These are phyloP conservation scores for Dispira parvispora DNA, from an alignment of 192 early-diverging fungal species.

Conservation along the genomic window DNA sequence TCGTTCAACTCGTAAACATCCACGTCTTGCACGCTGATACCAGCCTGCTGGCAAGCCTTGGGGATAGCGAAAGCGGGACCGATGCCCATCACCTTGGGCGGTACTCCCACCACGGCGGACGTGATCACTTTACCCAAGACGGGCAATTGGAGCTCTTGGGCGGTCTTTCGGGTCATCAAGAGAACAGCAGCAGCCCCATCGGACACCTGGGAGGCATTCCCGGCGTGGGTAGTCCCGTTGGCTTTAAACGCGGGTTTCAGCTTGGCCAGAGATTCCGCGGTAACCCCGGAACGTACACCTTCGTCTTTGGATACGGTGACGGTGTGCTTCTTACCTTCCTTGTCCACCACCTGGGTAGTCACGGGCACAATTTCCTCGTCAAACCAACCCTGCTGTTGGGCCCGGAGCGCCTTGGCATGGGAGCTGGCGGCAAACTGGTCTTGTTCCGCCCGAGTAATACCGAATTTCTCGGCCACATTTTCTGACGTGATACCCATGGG, in stretches of 20 bases:
- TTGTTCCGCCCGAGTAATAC: constrained; percentile 71
- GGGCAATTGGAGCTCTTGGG: constrained; percentile 69
- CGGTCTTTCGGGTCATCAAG: constrained; percentile 84
- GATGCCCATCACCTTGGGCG: constrained; percentile 90
- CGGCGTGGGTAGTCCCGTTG: constrained; percentile 78
- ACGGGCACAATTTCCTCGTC: constrained; percentile 83
- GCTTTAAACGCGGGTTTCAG: constrained; percentile 76
- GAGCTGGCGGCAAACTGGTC: constrained; percentile 78
- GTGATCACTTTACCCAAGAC: constrained; percentile 76
- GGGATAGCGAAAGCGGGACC: constrained; percentile 94
- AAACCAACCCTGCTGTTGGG: constrained; percentile 83
- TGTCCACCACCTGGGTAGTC: constrained; percentile 50
- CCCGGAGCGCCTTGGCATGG: constrained; percentile 64
- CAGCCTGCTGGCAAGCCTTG: constrained; percentile 60
- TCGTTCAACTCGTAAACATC: constrained; percentile 92
- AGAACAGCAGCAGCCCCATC: constrained; percentile 95
- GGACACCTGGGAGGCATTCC: constrained; percentile 93
- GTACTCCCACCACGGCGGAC: constrained; percentile 78
- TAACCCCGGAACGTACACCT: constrained; percentile 72
- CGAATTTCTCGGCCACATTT: constrained; percentile 85
- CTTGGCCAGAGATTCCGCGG: constrained; percentile 63
- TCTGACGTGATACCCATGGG: constrained; percentile 94
- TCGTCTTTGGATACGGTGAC: constrained; percentile 74
- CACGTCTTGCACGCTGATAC: constrained; percentile 57
- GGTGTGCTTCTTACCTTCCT: constrained; percentile 59